Conservation (phyloP, 768 basidiomycete genomes). For the Leucosporidium creatinivorum region DNA sequence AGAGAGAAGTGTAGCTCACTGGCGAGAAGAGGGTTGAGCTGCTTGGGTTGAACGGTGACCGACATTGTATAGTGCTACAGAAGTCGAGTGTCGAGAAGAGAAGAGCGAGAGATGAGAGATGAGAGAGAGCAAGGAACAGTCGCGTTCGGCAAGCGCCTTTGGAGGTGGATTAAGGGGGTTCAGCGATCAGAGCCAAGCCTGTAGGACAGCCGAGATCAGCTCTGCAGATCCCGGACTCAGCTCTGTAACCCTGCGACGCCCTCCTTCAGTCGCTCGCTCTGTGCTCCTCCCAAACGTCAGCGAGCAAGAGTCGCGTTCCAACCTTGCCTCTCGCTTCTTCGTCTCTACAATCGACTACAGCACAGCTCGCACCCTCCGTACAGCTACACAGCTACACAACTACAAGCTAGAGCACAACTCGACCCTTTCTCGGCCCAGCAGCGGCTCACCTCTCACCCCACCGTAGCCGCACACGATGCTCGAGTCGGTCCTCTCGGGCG, state of each 20-base stretch:
- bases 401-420: neutral
- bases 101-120: neutral
- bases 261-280: no score
- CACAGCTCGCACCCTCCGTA: no score
- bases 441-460: neutral
- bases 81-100: neutral
- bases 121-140: no score
- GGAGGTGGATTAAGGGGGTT: no score
- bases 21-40: conserved; percentile 52
- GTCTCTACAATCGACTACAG: neutral
- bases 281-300: neutral
- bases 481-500: conserved; percentile 13
- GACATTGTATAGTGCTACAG: conserved; percentile 10
- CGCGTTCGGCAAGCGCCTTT: no score
- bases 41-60: conserved; percentile 31
- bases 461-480: conserved; percentile 9
- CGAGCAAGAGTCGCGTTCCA: neutral
- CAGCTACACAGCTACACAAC: neutral
- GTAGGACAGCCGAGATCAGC: no score
- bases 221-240: no score
- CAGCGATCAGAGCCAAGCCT: no score
- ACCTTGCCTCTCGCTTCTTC: no score
- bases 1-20: conserved; percentile 38
- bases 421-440: neutral
- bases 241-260: no score